Conservation (phyloP, 768 basidiomycete species). For the Butyriboletus loyo region DNA sequence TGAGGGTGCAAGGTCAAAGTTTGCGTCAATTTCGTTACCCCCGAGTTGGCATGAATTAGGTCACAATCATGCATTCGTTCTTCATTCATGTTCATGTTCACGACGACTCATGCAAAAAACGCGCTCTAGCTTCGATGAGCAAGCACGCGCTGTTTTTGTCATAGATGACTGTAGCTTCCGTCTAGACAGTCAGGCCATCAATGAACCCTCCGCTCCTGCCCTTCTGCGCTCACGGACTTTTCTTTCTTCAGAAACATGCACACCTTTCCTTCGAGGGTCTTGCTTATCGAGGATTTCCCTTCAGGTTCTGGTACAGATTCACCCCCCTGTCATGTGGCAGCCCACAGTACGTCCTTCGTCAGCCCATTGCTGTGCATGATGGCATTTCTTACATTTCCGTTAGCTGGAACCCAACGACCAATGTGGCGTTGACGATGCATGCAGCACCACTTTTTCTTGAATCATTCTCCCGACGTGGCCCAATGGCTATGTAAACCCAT, state of each 20-base stretch:
- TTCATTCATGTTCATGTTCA: constrained; percentile 18
- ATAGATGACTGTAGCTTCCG: background rate
- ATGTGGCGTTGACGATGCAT: constrained; percentile 1
- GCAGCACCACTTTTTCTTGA: background rate
- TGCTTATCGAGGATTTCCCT: background rate
- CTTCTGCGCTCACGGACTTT: constrained; percentile 1
- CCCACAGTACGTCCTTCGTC: background rate
- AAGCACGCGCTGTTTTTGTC: constrained; percentile 13
- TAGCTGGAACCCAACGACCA: constrained; percentile 1
- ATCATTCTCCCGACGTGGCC: background rate
- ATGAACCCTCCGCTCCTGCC: background rate
- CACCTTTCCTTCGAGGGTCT: background rate
- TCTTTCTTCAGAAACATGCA: background rate
- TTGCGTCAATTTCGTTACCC: background rate
- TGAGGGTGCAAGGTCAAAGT: background rate
- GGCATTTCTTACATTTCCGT: constrained; percentile 21
- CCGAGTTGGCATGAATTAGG: background rate
- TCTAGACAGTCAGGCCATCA: background rate
- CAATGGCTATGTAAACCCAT: constrained; percentile 11
- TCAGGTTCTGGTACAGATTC: constrained; percentile 5
- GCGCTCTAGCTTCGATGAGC: constrained; percentile 5
- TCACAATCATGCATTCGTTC: background rate
- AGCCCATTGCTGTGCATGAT: constrained; percentile 9
- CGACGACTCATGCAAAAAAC: constrained; percentile 20
- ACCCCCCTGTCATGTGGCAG: constrained; percentile 1